Percentiles rank a stretch among this genome's conserved stretches.
Evolutionary conservation across 2,329 filamentous ascomycete genomes (phyloP).

Genomic region (Penicillium thymicola): DNA sequence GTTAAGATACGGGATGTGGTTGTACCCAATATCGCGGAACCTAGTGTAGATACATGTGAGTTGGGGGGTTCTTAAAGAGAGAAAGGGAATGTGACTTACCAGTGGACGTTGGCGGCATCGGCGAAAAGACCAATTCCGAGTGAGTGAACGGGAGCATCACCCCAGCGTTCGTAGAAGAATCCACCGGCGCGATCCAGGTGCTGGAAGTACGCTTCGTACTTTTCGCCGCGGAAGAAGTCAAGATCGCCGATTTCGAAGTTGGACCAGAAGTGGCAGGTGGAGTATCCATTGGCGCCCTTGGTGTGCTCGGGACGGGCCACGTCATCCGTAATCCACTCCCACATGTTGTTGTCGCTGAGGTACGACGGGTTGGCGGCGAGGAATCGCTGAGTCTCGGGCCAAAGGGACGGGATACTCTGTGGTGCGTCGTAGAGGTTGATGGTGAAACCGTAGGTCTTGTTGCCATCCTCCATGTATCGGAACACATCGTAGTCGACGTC

Average conservation of each 20-base stretch:
- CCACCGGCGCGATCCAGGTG: constrained; percentile 90
- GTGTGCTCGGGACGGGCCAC: constrained; percentile 75
- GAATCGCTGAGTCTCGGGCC: constrained; percentile 95
- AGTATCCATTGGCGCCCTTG: constrained; percentile 81
- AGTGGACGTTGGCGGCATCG: constrained; percentile 86
- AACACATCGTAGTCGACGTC: constrained; percentile 98
- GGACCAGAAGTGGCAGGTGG: constrained; percentile 98
- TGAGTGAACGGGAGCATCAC: constrained; percentile 94
- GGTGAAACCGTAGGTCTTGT: constrained; percentile 98
- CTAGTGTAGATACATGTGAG: constrained; percentile 46
- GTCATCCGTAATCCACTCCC: constrained; percentile 81
- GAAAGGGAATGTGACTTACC: constrained; percentile 55
- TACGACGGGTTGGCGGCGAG: constrained; percentile 79
- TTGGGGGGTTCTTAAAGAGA: not conserved
- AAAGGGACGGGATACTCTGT: constrained; percentile 78
- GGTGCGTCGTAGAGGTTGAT: constrained; percentile 95
- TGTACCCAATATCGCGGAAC: constrained; percentile 99
- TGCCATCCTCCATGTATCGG: constrained; percentile 94
- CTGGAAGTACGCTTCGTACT: constrained; percentile 94
- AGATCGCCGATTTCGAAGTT: constrained; percentile 97
- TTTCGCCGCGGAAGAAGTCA: constrained; percentile 84
- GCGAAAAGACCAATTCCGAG: constrained; percentile 91
- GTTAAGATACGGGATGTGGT: constrained; percentile 98
- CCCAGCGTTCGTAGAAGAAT: constrained; percentile 99
- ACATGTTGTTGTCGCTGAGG: constrained; percentile 77